Percentiles rank a stretch among this genome's conserved stretches.
Conservation (phyloP, 306 rosid genomes). For the Phaseolus lunatus region DNA sequence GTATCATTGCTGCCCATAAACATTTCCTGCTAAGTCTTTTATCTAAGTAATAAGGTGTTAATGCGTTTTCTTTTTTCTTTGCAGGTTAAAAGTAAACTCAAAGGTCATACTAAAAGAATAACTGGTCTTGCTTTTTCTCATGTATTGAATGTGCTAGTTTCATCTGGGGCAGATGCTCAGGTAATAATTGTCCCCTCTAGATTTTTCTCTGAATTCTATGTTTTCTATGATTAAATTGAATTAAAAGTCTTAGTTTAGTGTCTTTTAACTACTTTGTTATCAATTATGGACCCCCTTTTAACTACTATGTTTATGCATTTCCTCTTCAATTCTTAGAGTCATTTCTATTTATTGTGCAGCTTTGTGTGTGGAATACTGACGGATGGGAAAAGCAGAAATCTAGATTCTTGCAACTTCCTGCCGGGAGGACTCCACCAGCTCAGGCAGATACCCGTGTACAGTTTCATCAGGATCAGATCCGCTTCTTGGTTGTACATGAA, state of each 20-base stretch:
- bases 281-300: constrained; percentile 17
- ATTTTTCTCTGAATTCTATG: constrained; percentile 24
- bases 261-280: constrained; percentile 36
- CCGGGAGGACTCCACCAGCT: constrained; percentile 79
- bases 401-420: constrained; percentile 79
- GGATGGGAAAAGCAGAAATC: constrained; percentile 96
- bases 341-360: constrained; percentile 51
- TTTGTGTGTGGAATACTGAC: constrained; percentile 92
- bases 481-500: constrained; percentile 93
- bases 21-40: constrained; percentile 30
- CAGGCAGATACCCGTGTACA: constrained; percentile 98
- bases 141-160: constrained; percentile 80
- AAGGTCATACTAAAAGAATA: constrained; percentile 93
- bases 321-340: constrained; percentile 25
- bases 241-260: not conserved
- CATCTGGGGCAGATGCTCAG: constrained; percentile 99
- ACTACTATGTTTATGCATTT: constrained; percentile 3
- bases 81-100: constrained; percentile 97
- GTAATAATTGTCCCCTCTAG: constrained; percentile 47
- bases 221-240: constrained; percentile 27
- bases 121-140: constrained; percentile 97
- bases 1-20: constrained; percentile 51
- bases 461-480: constrained; percentile 90
- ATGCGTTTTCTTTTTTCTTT: constrained; percentile 41
- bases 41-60: constrained; percentile 42